Base-by-base conservation (phyloP, 495 filamentous ascomycete genomes). In the Penicillium steckii region DNA sequence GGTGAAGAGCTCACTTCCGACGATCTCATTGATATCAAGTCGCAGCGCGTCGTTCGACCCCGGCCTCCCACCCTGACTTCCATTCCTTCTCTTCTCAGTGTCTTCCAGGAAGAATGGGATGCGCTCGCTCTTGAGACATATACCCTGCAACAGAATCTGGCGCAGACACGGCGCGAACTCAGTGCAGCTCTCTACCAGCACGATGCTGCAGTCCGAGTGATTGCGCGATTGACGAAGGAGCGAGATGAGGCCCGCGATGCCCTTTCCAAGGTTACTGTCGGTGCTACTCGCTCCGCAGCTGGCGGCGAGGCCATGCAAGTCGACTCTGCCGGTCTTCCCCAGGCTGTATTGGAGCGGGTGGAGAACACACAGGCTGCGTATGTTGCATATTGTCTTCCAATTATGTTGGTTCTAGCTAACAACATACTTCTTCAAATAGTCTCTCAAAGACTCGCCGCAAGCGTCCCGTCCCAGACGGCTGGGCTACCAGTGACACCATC, bases 21-120 rank as follows among this genome's bases (percentile, higher is more conserved):
- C 42, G 94, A 97, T 65, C 80, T 98, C 40, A 82, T 98, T 62
- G 85, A 89, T 54, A 79, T 98, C 65, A 91, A 93, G 74, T 82
- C 89, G 27, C 78, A 86, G 50, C 86, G 87, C 69, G 79, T 89
- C 52, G 88, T 96, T 44, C 85, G 87, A 54, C 92, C 94, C 42
- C 84, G 95, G 64, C 94, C 94, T 33, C 92, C 95, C 27, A 95
- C 90, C 21, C 87, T 97, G 57, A 97, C 94, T 41, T 97, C 94
- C 22, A 95, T 98, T 55, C 94, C 94, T 6, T 90, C 94, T n/a
- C 80, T 98, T 21, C 88, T 98, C 53, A 88, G 87, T 32, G 86
- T 90, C n/a, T 97, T 98, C 64, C 94, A 98, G 59, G 93, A 96
- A 60, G 94, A 98, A 78, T 98, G 94, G 94, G 94, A 98, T 69